phyloP scores from a whole-genome alignment of 176 grass and related monocot species.

The Oryza glumipatula region DNA sequence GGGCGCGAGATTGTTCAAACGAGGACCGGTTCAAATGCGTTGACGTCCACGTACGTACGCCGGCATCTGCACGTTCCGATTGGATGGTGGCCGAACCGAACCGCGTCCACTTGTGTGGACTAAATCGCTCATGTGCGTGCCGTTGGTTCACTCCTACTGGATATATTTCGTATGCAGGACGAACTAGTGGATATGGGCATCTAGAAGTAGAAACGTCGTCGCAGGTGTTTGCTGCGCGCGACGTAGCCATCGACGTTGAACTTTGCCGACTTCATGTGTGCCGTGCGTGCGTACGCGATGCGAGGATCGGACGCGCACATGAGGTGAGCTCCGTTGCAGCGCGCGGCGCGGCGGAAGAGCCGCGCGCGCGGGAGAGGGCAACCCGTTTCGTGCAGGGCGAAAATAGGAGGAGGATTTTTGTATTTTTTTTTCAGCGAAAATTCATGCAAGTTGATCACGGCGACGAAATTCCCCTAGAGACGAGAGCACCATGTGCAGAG shows the following conservation, averaged over 20 bases:
- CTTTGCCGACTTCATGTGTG: neutral
- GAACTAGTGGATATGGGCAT: neutral
- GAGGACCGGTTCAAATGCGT: slow-evolving; percentile 16
- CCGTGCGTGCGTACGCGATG: neutral
- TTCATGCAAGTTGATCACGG: neutral
- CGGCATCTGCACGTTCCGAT: slow-evolving; percentile 12
- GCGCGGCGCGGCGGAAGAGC: no score
- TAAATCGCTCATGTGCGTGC: neutral
- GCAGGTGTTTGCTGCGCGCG: neutral
- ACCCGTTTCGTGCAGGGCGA: slow-evolving; percentile 1
- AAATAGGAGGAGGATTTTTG: no score
- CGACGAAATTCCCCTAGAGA: no score
- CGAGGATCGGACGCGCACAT: no score
- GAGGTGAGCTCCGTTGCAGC: neutral
- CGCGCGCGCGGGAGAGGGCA: neutral
- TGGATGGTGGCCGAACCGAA: neutral
- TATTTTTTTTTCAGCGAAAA: neutral
- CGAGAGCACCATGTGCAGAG: no score
- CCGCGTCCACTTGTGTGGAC: neutral
- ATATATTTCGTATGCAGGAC: neutral
- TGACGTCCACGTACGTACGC: neutral
- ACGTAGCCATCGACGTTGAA: neutral
- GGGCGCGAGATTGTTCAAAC: neutral
- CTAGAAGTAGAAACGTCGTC: neutral
- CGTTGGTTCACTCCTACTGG: no score